Evolutionary conservation across 164 flowering plant species (phyloP), one percentile per base, ranked within the genome.

Genomic region (Buxus sempervirens): DNA sequence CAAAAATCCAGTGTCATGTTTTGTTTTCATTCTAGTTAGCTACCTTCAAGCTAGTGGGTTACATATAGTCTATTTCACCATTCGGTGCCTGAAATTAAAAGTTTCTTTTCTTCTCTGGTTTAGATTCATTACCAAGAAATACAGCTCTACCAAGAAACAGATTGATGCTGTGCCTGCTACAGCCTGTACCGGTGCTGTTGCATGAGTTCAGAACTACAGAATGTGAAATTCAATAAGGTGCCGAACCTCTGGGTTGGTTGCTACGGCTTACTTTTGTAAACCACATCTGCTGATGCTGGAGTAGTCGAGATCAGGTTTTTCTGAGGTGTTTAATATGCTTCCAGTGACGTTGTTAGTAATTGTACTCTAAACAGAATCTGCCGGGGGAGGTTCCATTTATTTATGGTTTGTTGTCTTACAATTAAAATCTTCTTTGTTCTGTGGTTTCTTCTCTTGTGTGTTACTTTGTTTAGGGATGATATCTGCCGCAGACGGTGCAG

Each of bases 61-160:
- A 5, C 45, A n/a, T 41, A 5, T 41, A 41, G 1, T 10, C 14
- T 45, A 45, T 45, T 10, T 15, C 51, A 5, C 7, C 38, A 32
- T 32, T 32, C 3, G 7, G n/a, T 32, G 63, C 63, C 48, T 60
- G 63, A 15, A 38, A 26, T 48, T 38, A 16, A 18, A 27, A 49
- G 38, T 32, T 32, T 32, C n/a, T n/a, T 32, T 19, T 21, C 26
- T 51, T 16, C 48, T 32, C 60, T 70, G 38, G 28, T 74, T 75
- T 67, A 95, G 98, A 79, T 95, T 95, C 82, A 83, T 90, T 70
- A 92, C 98, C 71, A 86, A 85, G 84, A 95, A 95, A 70, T 88
- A 86, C 81, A 95, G 96, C 78, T 77, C 89, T 5, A 72, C 86
- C 9, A 82, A 68, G 77, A 89, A 82, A 69, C 82, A 75, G 62